Percentiles rank a stretch among this genome's conserved stretches.
phyloP scores from a whole-genome alignment of 192 early-diverging fungal genomes.

The Coemansia sp. region DNA sequence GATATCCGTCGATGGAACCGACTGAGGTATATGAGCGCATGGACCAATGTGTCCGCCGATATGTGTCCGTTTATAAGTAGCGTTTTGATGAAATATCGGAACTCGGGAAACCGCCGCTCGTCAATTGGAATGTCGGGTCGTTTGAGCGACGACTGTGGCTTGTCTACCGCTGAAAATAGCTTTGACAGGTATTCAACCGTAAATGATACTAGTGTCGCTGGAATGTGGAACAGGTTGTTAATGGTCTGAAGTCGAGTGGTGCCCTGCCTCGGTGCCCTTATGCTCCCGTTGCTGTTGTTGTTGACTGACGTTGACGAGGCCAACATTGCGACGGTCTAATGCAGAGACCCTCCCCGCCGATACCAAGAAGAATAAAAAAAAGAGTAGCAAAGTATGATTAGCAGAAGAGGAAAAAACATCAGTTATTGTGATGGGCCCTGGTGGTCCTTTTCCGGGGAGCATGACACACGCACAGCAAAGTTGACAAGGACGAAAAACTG shows the following conservation, averaged over 20 bases:
- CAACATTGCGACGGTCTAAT: not conserved
- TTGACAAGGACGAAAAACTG: not conserved
- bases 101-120: conserved; percentile 42
- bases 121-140: conserved; percentile 32
- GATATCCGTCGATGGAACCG: conserved; percentile 39
- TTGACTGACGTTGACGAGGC: conserved; percentile 4
- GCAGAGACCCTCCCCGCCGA: not conserved
- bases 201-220: conserved; percentile 36
- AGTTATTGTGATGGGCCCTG: not conserved
- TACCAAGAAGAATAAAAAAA: conserved; percentile 5
- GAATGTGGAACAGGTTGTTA: conserved; percentile 45
- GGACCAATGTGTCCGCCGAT: conserved; percentile 48
- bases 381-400: not conserved
- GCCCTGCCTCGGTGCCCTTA: not conserved
- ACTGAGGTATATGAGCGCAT: conserved; percentile 52
- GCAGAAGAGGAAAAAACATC: not conserved
- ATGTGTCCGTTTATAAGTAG: conserved; percentile 51
- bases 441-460: too few species aligned
- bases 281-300: conserved; percentile 17
- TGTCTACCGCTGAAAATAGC: conserved; percentile 47
- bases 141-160: conserved; percentile 30
- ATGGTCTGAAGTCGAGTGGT: conserved; percentile 8
- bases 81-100: conserved; percentile 48
- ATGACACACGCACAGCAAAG: not conserved
- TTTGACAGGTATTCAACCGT: conserved; percentile 44